Percentiles rank a stretch among this genome's conserved stretches.
Evolutionary conservation across 352 stramenopile genomes (phyloP).

Genomic region (Phytophthora meadii): DNA sequence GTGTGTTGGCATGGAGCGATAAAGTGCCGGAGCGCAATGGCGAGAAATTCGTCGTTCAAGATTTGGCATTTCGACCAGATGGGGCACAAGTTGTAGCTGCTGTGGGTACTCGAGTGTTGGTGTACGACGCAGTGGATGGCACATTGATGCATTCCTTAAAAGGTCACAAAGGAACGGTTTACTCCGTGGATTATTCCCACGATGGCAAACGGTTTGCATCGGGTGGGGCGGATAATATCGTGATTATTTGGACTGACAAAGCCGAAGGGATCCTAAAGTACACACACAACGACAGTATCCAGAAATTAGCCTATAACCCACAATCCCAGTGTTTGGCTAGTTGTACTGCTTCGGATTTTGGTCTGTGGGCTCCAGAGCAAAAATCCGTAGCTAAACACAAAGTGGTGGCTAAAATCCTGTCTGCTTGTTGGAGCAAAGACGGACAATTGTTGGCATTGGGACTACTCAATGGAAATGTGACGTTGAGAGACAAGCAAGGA

Average conservation of each 20-base stretch:
- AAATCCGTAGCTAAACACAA: conserved; percentile 96
- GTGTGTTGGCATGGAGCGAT: conserved; percentile 84
- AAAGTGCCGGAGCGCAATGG: conserved; percentile 89
- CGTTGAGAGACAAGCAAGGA: conserved; percentile 92
- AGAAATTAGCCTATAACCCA: conserved; percentile 93
- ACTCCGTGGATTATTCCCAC: conserved; percentile 91
- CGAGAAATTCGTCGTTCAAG: conserved; percentile 87
- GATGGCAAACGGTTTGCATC: conserved; percentile 94
- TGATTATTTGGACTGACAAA: conserved; percentile 97
- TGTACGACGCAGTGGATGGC: conserved; percentile 92
- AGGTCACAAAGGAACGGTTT: conserved; percentile 92
- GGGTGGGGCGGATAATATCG: conserved; percentile 93
- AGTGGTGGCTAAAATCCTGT: conserved; percentile 93
- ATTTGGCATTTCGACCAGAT: conserved; percentile 92
- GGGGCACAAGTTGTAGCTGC: conserved; percentile 91
- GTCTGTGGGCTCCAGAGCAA: conserved; percentile 93
- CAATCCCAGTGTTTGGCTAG: conserved; percentile 92
- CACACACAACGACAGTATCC: conserved; percentile 94
- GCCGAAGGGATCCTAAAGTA: conserved; percentile 96
- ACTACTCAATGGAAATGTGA: conserved; percentile 91
- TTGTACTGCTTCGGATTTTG: conserved; percentile 95
- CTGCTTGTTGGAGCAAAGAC: conserved; percentile 92
- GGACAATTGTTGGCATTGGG: conserved; percentile 92
- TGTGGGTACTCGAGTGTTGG: conserved; percentile 91
- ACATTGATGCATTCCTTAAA: conserved; percentile 93